Conservation (phyloP, 352 stramenopile genomes). For the Phytopythium helicoides region DNA sequence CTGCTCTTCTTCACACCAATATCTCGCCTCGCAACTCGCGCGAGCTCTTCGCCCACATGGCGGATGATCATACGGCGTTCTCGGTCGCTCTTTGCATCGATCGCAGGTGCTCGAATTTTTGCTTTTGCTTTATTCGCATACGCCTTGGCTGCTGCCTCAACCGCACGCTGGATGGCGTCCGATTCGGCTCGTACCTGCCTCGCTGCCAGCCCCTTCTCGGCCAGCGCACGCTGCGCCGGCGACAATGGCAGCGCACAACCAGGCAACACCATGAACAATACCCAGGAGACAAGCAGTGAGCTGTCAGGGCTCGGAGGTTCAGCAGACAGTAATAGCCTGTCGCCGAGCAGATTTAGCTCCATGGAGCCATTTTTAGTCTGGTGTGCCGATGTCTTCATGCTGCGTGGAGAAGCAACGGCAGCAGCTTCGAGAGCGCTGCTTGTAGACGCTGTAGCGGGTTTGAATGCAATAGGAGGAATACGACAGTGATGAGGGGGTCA, state of each 20-base stretch:
- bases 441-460: too few species aligned
- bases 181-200: constrained; percentile 37
- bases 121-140: constrained; percentile 34
- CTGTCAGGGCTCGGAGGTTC: too few species aligned
- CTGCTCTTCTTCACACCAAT: constrained; percentile 10
- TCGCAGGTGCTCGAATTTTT: constrained; percentile 15
- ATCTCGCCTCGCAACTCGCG: constrained; percentile 36
- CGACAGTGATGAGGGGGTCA: too few species aligned
- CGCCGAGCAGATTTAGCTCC: too few species aligned
- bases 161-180: constrained; percentile 29
- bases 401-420: too few species aligned
- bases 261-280: constrained; percentile 12
- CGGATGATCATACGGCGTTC: constrained; percentile 53
- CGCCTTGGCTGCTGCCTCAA: constrained; percentile 20
- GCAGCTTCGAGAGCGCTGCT: too few species aligned
- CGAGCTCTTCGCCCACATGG: constrained; percentile 61
- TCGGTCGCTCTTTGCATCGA: constrained; percentile 9
- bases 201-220: constrained; percentile 47
- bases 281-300: too few species aligned
- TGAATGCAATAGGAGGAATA: too few species aligned
- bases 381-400: too few species aligned
- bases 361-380: too few species aligned
- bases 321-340: too few species aligned
- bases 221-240: constrained; percentile 45
- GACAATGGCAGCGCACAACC: constrained; percentile 33